A percentile compares a stretch with the other conserved stretches of the same genome.
Conservation (phyloP, 345 rosid species). For the Cardamine resedifolia region DNA sequence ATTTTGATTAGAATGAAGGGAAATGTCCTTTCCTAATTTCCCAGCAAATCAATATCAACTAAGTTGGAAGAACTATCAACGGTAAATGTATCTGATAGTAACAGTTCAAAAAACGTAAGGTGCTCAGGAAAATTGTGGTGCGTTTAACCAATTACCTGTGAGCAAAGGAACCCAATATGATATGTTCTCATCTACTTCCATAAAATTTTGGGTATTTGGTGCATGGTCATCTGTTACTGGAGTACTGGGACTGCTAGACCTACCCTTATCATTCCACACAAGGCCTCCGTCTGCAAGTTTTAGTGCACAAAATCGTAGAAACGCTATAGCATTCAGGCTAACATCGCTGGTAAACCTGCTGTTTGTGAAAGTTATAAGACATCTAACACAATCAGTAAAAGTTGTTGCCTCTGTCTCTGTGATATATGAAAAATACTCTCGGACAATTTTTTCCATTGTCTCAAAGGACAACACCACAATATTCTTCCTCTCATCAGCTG, state of each 20-base stretch:
- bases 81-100: background rate
- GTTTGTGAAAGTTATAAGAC: constrained; percentile 88
- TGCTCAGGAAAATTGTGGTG: background rate
- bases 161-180: constrained; percentile 93
- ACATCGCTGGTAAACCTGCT: constrained; percentile 87
- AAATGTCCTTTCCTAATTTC: constrained; percentile 17
- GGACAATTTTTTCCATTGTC: constrained; percentile 94
- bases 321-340: constrained; percentile 93
- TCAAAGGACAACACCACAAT: constrained; percentile 85
- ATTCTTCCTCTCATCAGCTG: constrained; percentile 85
- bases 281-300: constrained; percentile 94
- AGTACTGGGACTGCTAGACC: constrained; percentile 41
- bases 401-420: constrained; percentile 94
- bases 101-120: background rate
- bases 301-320: constrained; percentile 92
- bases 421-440: constrained; percentile 84
- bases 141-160: constrained; percentile 52
- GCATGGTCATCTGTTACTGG: constrained; percentile 41
- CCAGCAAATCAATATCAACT: constrained; percentile 11
- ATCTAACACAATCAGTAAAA: constrained; percentile 90
- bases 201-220: constrained; percentile 39
- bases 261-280: constrained; percentile 58
- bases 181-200: constrained; percentile 66
- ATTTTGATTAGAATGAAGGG: constrained; percentile 22
- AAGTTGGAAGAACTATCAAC: constrained; percentile 2